phyloP scores from a whole-genome alignment of 768 basidiomycete genomes.

The Hemileccinum rubropunctum region DNA sequence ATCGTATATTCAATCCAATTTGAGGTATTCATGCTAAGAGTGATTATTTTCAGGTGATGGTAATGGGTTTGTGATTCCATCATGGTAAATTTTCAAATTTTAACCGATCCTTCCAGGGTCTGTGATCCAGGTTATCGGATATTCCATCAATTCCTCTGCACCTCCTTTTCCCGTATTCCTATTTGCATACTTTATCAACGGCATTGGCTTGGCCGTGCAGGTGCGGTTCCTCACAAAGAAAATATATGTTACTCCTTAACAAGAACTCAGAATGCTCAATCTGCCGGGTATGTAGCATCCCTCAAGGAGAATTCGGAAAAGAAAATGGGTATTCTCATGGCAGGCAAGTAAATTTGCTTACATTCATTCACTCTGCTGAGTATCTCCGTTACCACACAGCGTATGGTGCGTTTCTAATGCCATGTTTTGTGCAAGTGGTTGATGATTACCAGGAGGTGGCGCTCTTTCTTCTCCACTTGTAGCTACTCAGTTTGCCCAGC shows the following conservation, averaged over 20 bases:
- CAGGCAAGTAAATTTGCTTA: constrained; percentile 15
- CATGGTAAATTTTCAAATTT: background rate
- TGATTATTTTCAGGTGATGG: constrained; percentile 34
- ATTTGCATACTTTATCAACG: constrained; percentile 44
- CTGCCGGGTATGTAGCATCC: constrained; percentile 66
- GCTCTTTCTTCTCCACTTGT: constrained; percentile 52
- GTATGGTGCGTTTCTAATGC: constrained; percentile 9
- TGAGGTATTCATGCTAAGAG: background rate
- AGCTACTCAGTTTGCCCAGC: constrained; percentile 48
- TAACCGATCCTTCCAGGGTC: constrained; percentile 41
- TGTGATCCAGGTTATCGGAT: constrained; percentile 50
- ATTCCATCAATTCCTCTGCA: constrained; percentile 49
- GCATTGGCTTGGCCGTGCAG: constrained; percentile 49
- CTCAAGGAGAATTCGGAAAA: constrained; percentile 51
- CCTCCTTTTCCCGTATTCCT: constrained; percentile 67
- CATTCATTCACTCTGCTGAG: background rate
- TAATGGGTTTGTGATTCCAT: constrained; percentile 28
- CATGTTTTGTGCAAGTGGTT: background rate
- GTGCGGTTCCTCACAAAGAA: constrained; percentile 20
- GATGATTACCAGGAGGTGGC: constrained; percentile 36
- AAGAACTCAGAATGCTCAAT: constrained; percentile 58
- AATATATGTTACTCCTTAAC: background rate
- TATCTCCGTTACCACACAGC: background rate
- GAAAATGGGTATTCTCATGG: constrained; percentile 73
- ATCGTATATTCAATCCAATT: background rate